A percentile compares a stretch with the other conserved stretches of the same genome.
Evolutionary conservation across 2,329 filamentous ascomycete genomes (phyloP).

Genomic region (Arthrinium puccinioides): DNA sequence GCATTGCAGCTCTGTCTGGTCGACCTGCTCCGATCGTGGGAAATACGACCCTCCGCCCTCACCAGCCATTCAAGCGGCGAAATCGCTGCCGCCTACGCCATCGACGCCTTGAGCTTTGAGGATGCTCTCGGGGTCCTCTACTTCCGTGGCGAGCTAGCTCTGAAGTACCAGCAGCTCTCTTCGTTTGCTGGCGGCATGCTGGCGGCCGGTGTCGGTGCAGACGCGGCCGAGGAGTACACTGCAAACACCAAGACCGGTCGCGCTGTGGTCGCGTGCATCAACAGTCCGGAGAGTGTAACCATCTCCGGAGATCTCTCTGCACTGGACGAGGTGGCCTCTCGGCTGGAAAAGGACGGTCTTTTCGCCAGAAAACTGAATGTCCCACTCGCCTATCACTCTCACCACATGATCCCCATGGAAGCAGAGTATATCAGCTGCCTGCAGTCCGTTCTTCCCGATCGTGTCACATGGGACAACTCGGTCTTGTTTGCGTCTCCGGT

Average conservation of each 20-base stretch:
- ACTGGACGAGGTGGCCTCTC: conserved; percentile 4
- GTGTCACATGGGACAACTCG: neutral
- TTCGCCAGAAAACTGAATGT: conserved; percentile 18
- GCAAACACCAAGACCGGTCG: neutral
- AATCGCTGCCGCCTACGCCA: neutral
- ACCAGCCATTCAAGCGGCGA: conserved; percentile 31
- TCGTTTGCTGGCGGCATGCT: neutral
- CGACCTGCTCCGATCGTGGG: conserved; percentile 27
- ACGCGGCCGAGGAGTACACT: neutral
- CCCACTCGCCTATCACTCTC: conserved; percentile 21
- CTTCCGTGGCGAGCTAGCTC: neutral
- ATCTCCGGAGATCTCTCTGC: neutral
- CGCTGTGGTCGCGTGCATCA: neutral
- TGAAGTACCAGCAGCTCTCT: neutral
- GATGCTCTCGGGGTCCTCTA: neutral
- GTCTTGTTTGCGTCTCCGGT: neutral
- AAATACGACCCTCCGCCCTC: conserved; percentile 26
- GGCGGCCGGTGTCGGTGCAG: neutral
- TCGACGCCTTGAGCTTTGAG: neutral
- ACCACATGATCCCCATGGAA: conserved; percentile 16
- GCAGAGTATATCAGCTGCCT: conserved; percentile 11
- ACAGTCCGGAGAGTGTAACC: neutral
- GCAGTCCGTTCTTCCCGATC: neutral
- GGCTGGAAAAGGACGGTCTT: conserved; percentile 6
- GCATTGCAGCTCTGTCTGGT: conserved; percentile 31